A percentile compares a stretch with the other conserved stretches of the same genome.
phyloP scores from a whole-genome alignment of 2,329 filamentous ascomycete genomes.

The Tolypocladium endophyticum region DNA sequence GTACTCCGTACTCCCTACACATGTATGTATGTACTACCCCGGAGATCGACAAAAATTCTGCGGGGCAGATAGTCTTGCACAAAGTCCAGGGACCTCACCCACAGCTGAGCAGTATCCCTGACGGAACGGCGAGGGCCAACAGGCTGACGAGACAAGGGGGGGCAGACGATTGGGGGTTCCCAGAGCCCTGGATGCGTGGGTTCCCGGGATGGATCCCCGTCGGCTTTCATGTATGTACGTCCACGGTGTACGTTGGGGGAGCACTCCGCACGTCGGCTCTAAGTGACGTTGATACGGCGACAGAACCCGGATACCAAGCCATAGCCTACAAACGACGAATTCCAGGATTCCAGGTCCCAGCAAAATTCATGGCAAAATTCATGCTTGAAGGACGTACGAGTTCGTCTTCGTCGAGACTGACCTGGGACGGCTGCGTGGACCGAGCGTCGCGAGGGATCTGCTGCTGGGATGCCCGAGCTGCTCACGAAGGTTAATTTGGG shows the following conservation, averaged over 20 bases:
- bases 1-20: not conserved
- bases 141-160: not conserved
- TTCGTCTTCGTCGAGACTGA: not conserved
- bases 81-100: not conserved
- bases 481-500: not conserved
- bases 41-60: not conserved
- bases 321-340: not conserved
- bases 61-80: not conserved
- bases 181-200: not conserved
- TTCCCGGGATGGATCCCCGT: not conserved
- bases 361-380: no score
- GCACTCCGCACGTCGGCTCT: not conserved
- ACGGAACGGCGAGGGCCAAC: no score
- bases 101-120: not conserved
- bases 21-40: not conserved
- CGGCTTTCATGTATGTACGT: not conserved
- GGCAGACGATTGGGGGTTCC: not conserved
- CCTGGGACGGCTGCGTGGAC: not conserved
- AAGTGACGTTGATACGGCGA: not conserved
- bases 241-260: not conserved
- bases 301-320: not conserved
- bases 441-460: not conserved
- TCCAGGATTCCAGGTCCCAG: no score
- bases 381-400: no score
- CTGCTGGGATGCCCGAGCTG: not conserved